These are phyloP conservation scores for Carex parvula DNA, from an alignment of 176 grass and related monocot species.

Conservation along the genomic window DNA sequence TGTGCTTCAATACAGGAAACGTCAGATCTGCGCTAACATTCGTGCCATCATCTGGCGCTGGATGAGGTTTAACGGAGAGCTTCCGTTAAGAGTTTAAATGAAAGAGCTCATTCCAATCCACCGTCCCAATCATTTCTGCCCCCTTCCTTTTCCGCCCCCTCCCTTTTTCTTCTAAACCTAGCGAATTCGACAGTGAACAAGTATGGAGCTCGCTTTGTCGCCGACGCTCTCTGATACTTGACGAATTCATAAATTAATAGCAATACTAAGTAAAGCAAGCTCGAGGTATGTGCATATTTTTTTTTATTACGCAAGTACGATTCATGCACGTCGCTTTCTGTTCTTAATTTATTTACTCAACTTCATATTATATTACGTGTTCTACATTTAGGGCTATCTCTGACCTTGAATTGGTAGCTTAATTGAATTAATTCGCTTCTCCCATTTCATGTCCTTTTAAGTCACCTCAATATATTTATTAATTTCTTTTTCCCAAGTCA, in stretches of 20 bases:
- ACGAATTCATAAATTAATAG: background rate
- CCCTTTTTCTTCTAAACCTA: too few species aligned
- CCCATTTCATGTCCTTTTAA: background rate
- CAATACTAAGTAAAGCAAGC: background rate
- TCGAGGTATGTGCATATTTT: background rate
- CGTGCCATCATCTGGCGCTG: too few species aligned
- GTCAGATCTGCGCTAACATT: too few species aligned
- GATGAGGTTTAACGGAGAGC: too few species aligned
- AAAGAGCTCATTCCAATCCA: too few species aligned
- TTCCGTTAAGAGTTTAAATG: too few species aligned
- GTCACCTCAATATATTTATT: background rate
- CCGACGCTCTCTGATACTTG: background rate
- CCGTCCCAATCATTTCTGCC: too few species aligned
- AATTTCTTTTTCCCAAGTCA: background rate
- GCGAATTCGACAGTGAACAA: too few species aligned
- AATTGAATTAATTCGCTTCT: background rate
- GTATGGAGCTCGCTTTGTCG: too few species aligned
- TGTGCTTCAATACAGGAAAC: too few species aligned
- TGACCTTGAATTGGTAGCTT: background rate
- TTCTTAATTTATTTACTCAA: background rate
- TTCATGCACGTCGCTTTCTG: background rate
- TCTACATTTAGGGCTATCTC: background rate
- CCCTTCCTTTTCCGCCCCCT: too few species aligned
- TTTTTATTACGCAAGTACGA: background rate
- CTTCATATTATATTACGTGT: background rate